Evolutionary conservation across 2,329 filamentous ascomycete species (phyloP).

Genomic region (Trichoderma semiorbis): DNA sequence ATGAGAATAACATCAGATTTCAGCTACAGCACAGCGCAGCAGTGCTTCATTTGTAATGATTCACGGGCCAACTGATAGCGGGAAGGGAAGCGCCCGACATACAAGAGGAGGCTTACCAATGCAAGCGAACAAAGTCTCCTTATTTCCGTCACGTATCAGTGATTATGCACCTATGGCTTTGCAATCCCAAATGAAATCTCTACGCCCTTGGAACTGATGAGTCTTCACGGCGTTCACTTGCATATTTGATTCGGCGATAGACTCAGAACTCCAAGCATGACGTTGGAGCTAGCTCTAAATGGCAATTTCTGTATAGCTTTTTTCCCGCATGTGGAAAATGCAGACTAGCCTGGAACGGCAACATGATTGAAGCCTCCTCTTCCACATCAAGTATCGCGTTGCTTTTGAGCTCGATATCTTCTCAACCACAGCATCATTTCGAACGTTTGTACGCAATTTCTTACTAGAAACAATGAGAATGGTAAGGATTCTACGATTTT

Average conservation of each 20-base stretch:
- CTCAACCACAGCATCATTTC: not conserved
- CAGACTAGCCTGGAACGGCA: not conserved
- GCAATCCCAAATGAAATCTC: not conserved
- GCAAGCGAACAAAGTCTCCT: too few species aligned
- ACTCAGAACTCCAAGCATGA: too few species aligned
- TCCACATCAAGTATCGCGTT: not conserved
- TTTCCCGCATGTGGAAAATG: not conserved
- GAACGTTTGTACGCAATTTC: not conserved
- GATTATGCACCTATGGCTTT: not conserved
- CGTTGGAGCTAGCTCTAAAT: not conserved
- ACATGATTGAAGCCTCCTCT: not conserved
- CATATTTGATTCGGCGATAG: not conserved
- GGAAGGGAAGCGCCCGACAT: not conserved
- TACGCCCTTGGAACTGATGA: not conserved
- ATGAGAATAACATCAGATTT: not conserved
- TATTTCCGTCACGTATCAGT: not conserved
- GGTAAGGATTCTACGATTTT: not conserved
- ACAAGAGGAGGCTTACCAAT: not conserved
- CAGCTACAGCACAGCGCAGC: not conserved
- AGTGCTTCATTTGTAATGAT: not conserved
- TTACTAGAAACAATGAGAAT: not conserved
- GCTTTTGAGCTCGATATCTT: not conserved
- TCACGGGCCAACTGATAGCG: not conserved
- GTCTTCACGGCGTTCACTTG: not conserved
- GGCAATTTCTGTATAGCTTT: not conserved